These are phyloP conservation scores for Gamarada debralockiae DNA, from an alignment of 495 filamentous ascomycete species.

Conservation along the genomic window DNA sequence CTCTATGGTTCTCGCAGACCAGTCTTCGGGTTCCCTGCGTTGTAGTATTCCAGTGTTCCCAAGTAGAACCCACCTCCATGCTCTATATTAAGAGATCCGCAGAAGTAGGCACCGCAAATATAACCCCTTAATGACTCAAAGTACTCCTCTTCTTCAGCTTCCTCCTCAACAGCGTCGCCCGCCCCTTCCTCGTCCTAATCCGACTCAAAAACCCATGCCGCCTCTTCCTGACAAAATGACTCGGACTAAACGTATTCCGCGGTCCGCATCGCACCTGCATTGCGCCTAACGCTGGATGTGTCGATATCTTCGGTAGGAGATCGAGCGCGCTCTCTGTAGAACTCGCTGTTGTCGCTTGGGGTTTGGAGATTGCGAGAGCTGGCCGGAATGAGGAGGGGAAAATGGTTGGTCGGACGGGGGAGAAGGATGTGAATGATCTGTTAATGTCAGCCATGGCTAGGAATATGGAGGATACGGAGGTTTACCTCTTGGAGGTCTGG, in stretches of 20 bases:
- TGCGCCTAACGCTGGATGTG: slow-evolving; percentile 41
- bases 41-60: too few relatives aligned
- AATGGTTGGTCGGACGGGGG: slow-evolving; percentile 31
- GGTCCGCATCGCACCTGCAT: slow-evolving; percentile 51
- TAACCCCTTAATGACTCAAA: slow-evolving; percentile 49
- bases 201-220: slow-evolving; percentile 65
- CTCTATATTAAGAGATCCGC: too few relatives aligned
- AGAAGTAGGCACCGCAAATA: too few relatives aligned
- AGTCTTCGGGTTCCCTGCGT: too few relatives aligned
- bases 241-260: slow-evolving; percentile 61
- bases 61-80: too few relatives aligned
- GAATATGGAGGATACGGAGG: slow-evolving; percentile 13
- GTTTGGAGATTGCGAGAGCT: slow-evolving; percentile 21
- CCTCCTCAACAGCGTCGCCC: slow-evolving; percentile 54
- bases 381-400: slow-evolving; percentile 26
- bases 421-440: slow-evolving; percentile 35
- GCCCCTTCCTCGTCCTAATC: slow-evolving; percentile 49
- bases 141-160: slow-evolving; percentile 55
- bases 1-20: too few relatives aligned
- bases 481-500: slow-evolving; percentile 7
- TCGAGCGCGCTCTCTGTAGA: slow-evolving; percentile 42
- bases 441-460: slow-evolving; percentile 3
- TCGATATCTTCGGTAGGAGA: slow-evolving; percentile 41
- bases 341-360: slow-evolving; percentile 19
- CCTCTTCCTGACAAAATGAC: slow-evolving; percentile 66